These are phyloP conservation scores for Groenewaldozyma tartarivorans DNA, from an alignment of 805 yeast species.

Conservation along the genomic window DNA sequence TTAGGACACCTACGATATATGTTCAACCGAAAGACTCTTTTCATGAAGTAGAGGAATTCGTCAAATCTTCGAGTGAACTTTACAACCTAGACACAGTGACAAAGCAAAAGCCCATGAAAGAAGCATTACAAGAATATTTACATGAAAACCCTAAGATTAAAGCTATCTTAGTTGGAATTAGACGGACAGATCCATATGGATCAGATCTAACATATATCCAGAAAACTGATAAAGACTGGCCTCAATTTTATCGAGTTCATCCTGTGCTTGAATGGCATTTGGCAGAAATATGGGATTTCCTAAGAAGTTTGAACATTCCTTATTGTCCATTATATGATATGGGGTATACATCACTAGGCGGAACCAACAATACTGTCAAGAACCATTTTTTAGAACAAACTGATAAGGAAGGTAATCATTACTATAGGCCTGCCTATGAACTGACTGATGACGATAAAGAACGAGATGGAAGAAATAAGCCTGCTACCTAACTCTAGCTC, in stretches of 20 bases:
- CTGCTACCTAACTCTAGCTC: not conserved
- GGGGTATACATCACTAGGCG: constrained; percentile 91
- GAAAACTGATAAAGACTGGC: constrained; percentile 86
- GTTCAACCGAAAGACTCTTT: constrained; percentile 70
- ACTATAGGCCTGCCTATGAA: constrained; percentile 42
- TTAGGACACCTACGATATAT: constrained; percentile 51
- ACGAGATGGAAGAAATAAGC: constrained; percentile 32
- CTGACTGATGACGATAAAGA: constrained; percentile 48
- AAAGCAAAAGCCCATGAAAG: constrained; percentile 39
- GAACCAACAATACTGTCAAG: constrained; percentile 54
- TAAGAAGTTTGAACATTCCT: constrained; percentile 45
- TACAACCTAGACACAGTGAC: constrained; percentile 46
- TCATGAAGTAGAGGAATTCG: constrained; percentile 58
- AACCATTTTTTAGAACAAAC: constrained; percentile 48
- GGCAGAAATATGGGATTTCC: constrained; percentile 71
- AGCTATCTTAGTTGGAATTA: constrained; percentile 78
- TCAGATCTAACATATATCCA: constrained; percentile 48
- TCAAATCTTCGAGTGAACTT: constrained; percentile 39
- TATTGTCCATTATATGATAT: constrained; percentile 71
- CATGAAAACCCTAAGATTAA: constrained; percentile 41
- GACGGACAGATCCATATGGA: constrained; percentile 84
- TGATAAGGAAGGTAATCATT: constrained; percentile 33
- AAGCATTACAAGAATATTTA: constrained; percentile 62
- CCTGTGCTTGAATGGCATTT: constrained; percentile 88
- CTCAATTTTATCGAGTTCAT: constrained; percentile 70